Conservation (phyloP, 2,329 filamentous ascomycete genomes). For the Hortaea werneckii region DNA sequence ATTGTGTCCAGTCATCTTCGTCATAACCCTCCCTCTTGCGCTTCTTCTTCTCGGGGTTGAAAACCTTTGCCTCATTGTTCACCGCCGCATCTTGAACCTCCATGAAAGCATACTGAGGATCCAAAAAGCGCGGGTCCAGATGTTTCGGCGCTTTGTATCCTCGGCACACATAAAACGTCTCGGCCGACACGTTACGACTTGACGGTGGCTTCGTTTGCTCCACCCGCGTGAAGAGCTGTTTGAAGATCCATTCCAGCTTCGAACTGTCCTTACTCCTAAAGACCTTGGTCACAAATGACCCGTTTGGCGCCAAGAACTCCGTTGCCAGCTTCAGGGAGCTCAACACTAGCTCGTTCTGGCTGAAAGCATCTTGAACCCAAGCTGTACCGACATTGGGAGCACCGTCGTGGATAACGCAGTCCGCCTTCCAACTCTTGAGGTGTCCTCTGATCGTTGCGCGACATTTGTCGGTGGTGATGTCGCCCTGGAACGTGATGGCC, state of each 20-base stretch:
- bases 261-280: constrained; percentile 98
- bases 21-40: constrained; percentile 96
- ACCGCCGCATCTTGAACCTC: constrained; percentile 76
- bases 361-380: constrained; percentile 97
- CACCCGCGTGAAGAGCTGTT: constrained; percentile 88
- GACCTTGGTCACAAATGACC: constrained; percentile 93
- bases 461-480: constrained; percentile 96
- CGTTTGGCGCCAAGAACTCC: constrained; percentile 80
- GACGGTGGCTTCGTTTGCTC: constrained; percentile 96
- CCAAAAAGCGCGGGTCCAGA: constrained; percentile 85
- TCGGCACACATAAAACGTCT: constrained; percentile 95
- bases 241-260: constrained; percentile 90
- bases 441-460: constrained; percentile 80
- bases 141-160: constrained; percentile 92
- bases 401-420: constrained; percentile 91
- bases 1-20: constrained; percentile 87
- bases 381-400: constrained; percentile 96
- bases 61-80: constrained; percentile 96
- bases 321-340: constrained; percentile 89
- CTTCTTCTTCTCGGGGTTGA: constrained; percentile 96
- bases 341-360: constrained; percentile 84
- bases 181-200: constrained; percentile 88
- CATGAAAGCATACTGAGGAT: constrained; percentile 81
- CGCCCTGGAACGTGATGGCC: constrained; percentile 91
- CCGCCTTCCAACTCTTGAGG: constrained; percentile 91